Evolutionary conservation across 768 basidiomycete genomes (phyloP).

Genomic region (Cystobasidium ongulense): DNA sequence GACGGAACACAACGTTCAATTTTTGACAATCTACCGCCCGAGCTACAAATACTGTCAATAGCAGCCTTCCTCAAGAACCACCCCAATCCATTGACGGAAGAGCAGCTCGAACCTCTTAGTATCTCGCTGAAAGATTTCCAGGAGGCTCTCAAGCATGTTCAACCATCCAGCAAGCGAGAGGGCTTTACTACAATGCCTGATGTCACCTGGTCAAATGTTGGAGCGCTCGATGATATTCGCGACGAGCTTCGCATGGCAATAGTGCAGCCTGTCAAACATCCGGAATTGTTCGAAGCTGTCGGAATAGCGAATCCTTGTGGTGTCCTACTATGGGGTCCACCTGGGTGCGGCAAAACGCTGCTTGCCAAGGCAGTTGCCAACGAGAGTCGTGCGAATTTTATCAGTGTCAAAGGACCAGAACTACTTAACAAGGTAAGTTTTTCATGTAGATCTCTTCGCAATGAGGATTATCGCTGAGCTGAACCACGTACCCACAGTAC

Average conservation of each 20-base stretch:
- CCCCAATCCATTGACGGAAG: constrained; percentile 65
- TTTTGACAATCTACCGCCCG: constrained; percentile 50
- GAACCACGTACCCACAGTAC: no score
- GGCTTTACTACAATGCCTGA: constrained; percentile 96
- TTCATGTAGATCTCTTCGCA: no score
- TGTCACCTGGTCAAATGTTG: constrained; percentile 88
- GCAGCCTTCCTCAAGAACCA: constrained; percentile 82
- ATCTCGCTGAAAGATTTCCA: constrained; percentile 75
- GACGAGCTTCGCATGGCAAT: constrained; percentile 96
- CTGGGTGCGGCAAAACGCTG: constrained; percentile 94
- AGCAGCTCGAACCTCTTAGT: constrained; percentile 69
- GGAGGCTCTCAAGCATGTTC: constrained; percentile 73
- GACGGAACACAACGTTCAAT: constrained; percentile 32
- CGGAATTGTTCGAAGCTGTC: constrained; percentile 76
- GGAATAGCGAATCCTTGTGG: constrained; percentile 89
- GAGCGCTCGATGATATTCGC: constrained; percentile 73
- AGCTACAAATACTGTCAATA: constrained; percentile 57
- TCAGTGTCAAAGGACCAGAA: constrained; percentile 95
- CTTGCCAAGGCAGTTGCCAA: constrained; percentile 98
- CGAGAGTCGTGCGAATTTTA: constrained; percentile 90
- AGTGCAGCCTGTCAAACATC: constrained; percentile 83
- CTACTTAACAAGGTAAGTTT: constrained; percentile 78
- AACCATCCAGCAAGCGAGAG: constrained; percentile 93
- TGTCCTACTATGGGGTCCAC: constrained; percentile 96
- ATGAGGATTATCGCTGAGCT: no score